phyloP scores from a whole-genome alignment of 2,329 filamentous ascomycete species.

The Raffaelea ambrosiae region DNA sequence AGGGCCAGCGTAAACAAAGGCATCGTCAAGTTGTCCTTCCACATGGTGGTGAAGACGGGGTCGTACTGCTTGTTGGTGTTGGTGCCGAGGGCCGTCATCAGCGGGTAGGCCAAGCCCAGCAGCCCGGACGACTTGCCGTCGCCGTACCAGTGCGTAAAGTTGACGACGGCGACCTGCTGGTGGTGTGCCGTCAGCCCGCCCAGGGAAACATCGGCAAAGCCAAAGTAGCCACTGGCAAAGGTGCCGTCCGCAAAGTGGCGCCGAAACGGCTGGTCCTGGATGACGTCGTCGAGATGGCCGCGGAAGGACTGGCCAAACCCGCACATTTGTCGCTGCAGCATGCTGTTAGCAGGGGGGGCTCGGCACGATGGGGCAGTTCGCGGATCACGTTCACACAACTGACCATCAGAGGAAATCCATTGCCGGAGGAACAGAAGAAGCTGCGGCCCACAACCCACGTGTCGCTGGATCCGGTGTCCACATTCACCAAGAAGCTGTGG shows the following conservation, averaged over 20 bases:
- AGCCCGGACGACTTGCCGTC: slow-evolving; percentile 37
- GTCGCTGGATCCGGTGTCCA: slow-evolving; percentile 21
- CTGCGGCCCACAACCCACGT: slow-evolving; percentile 17
- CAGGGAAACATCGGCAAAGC: slow-evolving; percentile 30
- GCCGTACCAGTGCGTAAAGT: slow-evolving; percentile 32
- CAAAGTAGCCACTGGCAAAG: slow-evolving; percentile 29
- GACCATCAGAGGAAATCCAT: slow-evolving; percentile 1
- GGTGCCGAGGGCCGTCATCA: slow-evolving; percentile 31
- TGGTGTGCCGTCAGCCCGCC: slow-evolving; percentile 32
- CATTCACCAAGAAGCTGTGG: slow-evolving; percentile 16
- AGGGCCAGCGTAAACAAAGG: slow-evolving; percentile 41
- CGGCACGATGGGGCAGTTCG: no score
- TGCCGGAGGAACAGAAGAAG: slow-evolving; percentile 14
- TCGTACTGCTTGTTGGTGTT: slow-evolving; percentile 27
- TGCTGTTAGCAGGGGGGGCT: background rate
- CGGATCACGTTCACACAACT: no score
- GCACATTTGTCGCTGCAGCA: slow-evolving; percentile 8
- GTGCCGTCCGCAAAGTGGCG: slow-evolving; percentile 34
- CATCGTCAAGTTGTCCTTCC: slow-evolving; percentile 28
- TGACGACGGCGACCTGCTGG: slow-evolving; percentile 37
- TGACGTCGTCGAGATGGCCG: slow-evolving; percentile 21
- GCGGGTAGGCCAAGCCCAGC: slow-evolving; percentile 40
- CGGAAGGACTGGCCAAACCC: slow-evolving; percentile 17
- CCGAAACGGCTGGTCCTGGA: slow-evolving; percentile 29
- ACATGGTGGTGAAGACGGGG: slow-evolving; percentile 42